Evolutionary conservation across 1,284 basidiomycete species (phyloP).

Genomic region (Moniliella sp.): DNA sequence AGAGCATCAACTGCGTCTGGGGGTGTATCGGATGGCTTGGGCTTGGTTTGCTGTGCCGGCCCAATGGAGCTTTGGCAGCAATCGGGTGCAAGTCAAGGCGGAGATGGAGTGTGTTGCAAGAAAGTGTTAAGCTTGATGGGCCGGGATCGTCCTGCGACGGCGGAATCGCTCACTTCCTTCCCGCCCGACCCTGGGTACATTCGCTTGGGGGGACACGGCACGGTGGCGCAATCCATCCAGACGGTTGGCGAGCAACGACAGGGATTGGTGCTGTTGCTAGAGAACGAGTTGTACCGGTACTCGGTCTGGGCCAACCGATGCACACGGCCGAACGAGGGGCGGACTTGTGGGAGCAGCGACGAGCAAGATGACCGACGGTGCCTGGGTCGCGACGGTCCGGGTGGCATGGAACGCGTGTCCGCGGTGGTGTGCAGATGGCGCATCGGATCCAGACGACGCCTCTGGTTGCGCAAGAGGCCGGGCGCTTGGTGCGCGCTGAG

Average conservation of each 20-base stretch:
- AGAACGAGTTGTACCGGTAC: constrained; percentile 69
- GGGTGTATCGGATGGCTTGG: constrained; percentile 57
- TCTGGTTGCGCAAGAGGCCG: constrained; percentile 51
- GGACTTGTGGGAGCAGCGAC: constrained; percentile 11
- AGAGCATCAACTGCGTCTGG: constrained; percentile 55
- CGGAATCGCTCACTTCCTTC: constrained; percentile 17
- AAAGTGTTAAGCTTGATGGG: no score
- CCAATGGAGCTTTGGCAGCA: constrained; percentile 76
- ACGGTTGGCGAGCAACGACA: constrained; percentile 9
- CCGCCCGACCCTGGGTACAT: constrained; percentile 8
- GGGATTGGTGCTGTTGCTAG: constrained; percentile 52
- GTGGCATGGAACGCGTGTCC: constrained; percentile 67
- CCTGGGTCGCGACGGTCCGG: constrained; percentile 49
- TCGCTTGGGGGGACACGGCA: constrained; percentile 10
- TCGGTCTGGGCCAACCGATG: constrained; percentile 76
- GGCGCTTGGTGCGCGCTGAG: constrained; percentile 51
- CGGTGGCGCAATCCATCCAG: constrained; percentile 10
- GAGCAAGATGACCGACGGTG: constrained; percentile 41
- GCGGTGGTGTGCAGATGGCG: constrained; percentile 58
- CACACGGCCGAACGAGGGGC: constrained; percentile 50
- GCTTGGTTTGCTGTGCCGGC: constrained; percentile 54
- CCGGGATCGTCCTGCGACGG: no score
- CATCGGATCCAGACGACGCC: constrained; percentile 57
- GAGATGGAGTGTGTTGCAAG: constrained; percentile 65
- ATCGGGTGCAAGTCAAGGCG: constrained; percentile 64